Conservation (phyloP, 768 basidiomycete genomes). For the Rhodotorula graminis region DNA sequence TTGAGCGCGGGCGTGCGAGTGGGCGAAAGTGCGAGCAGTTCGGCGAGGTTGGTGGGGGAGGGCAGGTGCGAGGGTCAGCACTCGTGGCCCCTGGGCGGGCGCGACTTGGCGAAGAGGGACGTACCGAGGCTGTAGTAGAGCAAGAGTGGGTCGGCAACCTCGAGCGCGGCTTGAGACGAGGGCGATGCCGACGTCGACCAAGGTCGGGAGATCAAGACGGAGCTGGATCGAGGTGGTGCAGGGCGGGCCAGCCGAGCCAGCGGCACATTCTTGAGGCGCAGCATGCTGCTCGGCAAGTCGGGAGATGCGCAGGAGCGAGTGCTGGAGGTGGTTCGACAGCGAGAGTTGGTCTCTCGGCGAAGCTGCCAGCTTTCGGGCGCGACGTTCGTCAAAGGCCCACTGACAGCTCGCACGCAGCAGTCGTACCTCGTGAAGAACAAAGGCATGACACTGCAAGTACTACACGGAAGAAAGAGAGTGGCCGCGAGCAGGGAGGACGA, state of each 20-base stretch:
- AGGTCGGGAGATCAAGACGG: not conserved
- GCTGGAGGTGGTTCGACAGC: too few relatives aligned
- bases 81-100: not conserved
- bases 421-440: too few relatives aligned
- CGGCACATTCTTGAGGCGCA: not conserved
- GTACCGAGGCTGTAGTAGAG: conserved; percentile 51
- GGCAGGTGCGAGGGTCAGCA: not conserved
- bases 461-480: too few relatives aligned
- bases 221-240: not conserved
- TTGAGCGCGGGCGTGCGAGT: not conserved
- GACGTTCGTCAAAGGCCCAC: too few relatives aligned
- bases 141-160: conserved; percentile 52
- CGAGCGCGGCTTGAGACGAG: not conserved
- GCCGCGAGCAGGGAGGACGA: too few relatives aligned
- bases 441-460: too few relatives aligned
- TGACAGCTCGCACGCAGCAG: too few relatives aligned
- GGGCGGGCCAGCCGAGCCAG: too few relatives aligned
- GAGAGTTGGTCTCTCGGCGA: too few relatives aligned
- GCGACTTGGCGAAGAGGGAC: not conserved
- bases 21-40: not conserved
- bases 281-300: not conserved
- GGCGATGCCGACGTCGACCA: not conserved
- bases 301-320: too few relatives aligned
- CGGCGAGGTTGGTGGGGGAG: not conserved
- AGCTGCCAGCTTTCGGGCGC: too few relatives aligned